Conservation (phyloP, 306 rosid genomes). For the Trifolium pratense region DNA sequence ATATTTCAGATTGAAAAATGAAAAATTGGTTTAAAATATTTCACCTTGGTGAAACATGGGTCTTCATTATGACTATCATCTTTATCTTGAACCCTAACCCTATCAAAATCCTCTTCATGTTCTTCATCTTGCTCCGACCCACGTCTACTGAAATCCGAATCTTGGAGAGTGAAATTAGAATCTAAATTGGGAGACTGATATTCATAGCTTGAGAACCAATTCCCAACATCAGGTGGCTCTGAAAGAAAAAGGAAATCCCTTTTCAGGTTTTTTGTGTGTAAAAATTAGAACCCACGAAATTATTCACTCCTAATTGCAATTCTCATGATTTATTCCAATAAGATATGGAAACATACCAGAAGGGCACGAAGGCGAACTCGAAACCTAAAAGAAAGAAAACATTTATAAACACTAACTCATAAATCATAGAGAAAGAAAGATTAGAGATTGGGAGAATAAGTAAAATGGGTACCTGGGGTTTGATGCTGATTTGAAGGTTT, state of each 20-base stretch:
- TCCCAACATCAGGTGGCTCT: slow-evolving; percentile 74
- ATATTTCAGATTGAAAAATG: slow-evolving; percentile 19
- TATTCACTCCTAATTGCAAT: slow-evolving; percentile 11
- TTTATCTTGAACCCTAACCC: slow-evolving; percentile 15
- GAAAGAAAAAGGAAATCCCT: background rate
- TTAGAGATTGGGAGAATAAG: background rate
- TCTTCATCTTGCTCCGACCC: slow-evolving; percentile 23
- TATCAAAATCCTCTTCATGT: slow-evolving; percentile 17
- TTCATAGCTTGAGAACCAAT: slow-evolving; percentile 78
- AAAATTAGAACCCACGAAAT: slow-evolving; percentile 11
- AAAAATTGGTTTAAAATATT: slow-evolving; percentile 14
- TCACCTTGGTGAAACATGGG: slow-evolving; percentile 48
- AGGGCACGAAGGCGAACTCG: slow-evolving; percentile 45
- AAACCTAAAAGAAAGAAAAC: slow-evolving; percentile 45
- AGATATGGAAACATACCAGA: slow-evolving; percentile 59
- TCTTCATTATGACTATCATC: slow-evolving; percentile 38
- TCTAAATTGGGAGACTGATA: slow-evolving; percentile 66
- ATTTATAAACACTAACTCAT: no score
- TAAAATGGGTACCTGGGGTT: background rate
- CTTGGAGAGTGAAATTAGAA: slow-evolving; percentile 45
- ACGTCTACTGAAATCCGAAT: slow-evolving; percentile 30
- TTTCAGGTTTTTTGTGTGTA: slow-evolving; percentile 8
- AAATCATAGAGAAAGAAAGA: no score
- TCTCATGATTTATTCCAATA: background rate
- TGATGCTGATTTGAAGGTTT: background rate